Percentiles rank a stretch among this genome's conserved stretches.
These are phyloP conservation scores for Melanomma pulvis-pyrius DNA, from an alignment of 495 filamentous ascomycete genomes.

Conservation along the genomic window DNA sequence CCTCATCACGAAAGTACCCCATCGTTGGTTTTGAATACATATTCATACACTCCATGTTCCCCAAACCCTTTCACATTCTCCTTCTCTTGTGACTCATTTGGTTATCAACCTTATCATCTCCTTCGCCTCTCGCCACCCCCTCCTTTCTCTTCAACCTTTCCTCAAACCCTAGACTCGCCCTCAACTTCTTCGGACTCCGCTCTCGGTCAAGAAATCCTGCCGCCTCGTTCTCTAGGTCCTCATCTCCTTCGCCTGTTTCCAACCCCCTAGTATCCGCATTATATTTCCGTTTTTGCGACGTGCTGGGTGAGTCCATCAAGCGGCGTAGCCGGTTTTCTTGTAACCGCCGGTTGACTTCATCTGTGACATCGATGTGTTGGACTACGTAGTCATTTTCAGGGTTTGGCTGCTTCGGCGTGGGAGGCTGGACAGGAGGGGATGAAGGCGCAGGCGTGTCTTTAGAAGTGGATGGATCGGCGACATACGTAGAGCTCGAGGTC, in stretches of 20 bases:
- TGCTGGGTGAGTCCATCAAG: conserved; percentile 15
- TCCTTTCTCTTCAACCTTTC: not conserved
- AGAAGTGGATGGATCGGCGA: not conserved
- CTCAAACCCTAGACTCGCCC: not conserved
- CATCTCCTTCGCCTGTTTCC: not conserved
- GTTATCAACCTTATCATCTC: not conserved
- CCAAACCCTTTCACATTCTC: not conserved
- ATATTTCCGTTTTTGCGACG: conserved; percentile 12
- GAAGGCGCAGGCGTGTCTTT: not conserved
- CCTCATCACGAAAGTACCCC: too few species aligned
- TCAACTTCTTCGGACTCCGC: not conserved
- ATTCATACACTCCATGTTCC: too few species aligned
- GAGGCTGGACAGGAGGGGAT: not conserved
- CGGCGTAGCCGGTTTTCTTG: conserved; percentile 9
- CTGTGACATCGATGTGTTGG: conserved; percentile 14
- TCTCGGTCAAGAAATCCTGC: not conserved
- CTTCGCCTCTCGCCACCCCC: not conserved
- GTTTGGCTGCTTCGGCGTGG: not conserved
- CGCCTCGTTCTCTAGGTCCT: not conserved
- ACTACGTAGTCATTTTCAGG: not conserved
- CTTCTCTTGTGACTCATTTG: not conserved
- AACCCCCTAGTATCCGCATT: not conserved
- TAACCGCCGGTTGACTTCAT: conserved; percentile 12
- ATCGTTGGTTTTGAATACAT: too few species aligned
- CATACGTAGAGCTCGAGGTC: not conserved